These are phyloP conservation scores for Aurantiochytrium sp. DNA, from an alignment of 108 stramenopile species.

Conservation along the genomic window DNA sequence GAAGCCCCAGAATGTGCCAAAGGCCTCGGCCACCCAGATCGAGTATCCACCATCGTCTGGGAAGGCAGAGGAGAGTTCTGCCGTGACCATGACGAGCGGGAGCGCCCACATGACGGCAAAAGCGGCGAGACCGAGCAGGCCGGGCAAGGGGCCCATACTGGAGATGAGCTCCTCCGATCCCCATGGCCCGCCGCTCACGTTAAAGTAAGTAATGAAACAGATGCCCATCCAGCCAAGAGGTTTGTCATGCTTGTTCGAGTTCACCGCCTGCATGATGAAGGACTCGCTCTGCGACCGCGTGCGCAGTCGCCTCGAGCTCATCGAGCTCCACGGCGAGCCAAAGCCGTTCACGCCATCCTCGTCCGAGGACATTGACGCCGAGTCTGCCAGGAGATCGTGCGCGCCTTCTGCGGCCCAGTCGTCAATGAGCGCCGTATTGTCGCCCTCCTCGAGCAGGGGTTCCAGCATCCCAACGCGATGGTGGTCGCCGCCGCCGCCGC, in stretches of 20 bases:
- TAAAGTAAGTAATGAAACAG: slow-evolving; percentile 7
- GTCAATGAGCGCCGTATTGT: not conserved
- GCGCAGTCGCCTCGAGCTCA: not conserved
- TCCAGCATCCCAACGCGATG: not conserved
- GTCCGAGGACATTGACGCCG: not conserved
- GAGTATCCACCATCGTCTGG: not conserved
- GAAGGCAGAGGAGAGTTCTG: slow-evolving; percentile 7
- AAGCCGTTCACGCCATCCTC: not conserved
- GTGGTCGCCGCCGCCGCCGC: no score
- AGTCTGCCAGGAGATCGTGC: not conserved
- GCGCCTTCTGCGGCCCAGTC: not conserved
- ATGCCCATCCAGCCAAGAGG: not conserved
- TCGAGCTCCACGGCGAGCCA: not conserved
- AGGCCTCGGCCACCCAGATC: not conserved
- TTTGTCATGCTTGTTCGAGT: not conserved
- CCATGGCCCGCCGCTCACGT: slow-evolving; percentile 8
- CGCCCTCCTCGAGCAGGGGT: not conserved
- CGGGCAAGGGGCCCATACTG: not conserved
- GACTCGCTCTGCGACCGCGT: not conserved
- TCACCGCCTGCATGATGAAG: not conserved
- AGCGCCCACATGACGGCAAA: not conserved
- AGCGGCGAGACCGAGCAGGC: not conserved
- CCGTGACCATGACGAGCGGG: not conserved
- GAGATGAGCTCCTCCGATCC: not conserved
- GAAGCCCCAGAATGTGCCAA: slow-evolving; percentile 6